phyloP scores from a whole-genome alignment of 2,329 filamentous ascomycete genomes.

The Aureobasidium musti region DNA sequence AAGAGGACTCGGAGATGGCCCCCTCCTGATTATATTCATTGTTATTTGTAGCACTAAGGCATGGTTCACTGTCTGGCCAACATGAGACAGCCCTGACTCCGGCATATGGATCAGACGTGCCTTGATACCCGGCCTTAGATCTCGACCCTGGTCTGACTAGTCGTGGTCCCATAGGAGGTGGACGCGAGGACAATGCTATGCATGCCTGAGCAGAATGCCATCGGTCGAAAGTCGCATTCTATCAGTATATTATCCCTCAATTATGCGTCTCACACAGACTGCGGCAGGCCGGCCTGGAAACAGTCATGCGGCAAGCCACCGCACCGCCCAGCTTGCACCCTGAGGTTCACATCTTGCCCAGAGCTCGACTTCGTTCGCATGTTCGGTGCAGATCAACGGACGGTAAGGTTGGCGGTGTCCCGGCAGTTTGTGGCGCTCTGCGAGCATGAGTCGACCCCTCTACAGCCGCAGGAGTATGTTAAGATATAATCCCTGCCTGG shows the following conservation, averaged over 20 bases:
- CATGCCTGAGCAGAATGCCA: not conserved
- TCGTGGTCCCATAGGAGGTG: not conserved
- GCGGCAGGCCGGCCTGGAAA: conserved; percentile 13
- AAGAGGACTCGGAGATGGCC: not conserved
- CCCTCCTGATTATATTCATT: not conserved
- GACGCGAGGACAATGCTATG: not conserved
- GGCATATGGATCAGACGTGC: not conserved
- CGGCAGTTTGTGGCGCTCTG: conserved; percentile 11
- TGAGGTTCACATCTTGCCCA: not conserved
- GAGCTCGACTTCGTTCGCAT: not conserved
- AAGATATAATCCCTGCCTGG: conserved; percentile 1
- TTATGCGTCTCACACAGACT: not conserved
- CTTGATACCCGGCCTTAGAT: not conserved
- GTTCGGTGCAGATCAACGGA: not conserved
- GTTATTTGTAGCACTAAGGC: not conserved
- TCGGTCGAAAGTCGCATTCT: not conserved
- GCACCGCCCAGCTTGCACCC: not conserved
- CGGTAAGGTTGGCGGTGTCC: not conserved
- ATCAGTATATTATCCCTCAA: not conserved
- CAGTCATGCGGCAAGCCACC: conserved; percentile 1
- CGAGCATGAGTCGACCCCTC: conserved; percentile 9
- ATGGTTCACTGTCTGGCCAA: not conserved
- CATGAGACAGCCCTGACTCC: not conserved
- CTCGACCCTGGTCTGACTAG: not conserved
- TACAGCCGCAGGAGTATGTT: not conserved